phyloP scores from a whole-genome alignment of 768 basidiomycete genomes.

The Phanerodontia chrysosporium region DNA sequence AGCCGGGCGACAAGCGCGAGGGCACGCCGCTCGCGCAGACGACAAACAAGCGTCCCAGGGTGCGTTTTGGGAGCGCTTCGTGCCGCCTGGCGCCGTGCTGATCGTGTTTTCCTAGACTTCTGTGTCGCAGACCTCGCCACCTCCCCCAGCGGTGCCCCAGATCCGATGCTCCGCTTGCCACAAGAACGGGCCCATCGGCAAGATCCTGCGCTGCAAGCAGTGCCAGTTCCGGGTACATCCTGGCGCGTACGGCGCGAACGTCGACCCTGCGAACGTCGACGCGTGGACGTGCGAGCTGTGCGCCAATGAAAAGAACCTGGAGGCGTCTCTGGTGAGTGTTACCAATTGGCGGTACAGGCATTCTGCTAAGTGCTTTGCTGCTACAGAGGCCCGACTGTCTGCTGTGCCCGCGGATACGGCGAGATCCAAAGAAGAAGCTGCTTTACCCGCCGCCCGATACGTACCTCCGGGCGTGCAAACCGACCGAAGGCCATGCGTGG shows the following conservation, averaged over 20 bases:
- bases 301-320: constrained; percentile 74
- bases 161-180: constrained; percentile 73
- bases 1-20: constrained; percentile 47
- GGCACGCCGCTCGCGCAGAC: constrained; percentile 54
- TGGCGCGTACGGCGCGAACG: constrained; percentile 71
- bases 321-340: constrained; percentile 70
- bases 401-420: constrained; percentile 65
- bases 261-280: constrained; percentile 60
- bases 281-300: constrained; percentile 88
- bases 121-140: constrained; percentile 55
- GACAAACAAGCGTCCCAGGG: constrained; percentile 63
- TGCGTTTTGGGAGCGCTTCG: no score
- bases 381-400: constrained; percentile 77
- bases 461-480: constrained; percentile 77
- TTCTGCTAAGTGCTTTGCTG: neutral
- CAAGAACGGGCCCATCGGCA: constrained; percentile 68
- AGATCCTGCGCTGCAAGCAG: constrained; percentile 76
- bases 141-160: constrained; percentile 58
- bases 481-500: constrained; percentile 93
- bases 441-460: constrained; percentile 50
- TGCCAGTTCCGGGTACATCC: constrained; percentile 80
- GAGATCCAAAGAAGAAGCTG: constrained; percentile 45
- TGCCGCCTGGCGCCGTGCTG: neutral
- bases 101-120: constrained; percentile 31
- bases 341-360: neutral